Conservation (phyloP, 345 rosid genomes). For the Salix exigua region DNA sequence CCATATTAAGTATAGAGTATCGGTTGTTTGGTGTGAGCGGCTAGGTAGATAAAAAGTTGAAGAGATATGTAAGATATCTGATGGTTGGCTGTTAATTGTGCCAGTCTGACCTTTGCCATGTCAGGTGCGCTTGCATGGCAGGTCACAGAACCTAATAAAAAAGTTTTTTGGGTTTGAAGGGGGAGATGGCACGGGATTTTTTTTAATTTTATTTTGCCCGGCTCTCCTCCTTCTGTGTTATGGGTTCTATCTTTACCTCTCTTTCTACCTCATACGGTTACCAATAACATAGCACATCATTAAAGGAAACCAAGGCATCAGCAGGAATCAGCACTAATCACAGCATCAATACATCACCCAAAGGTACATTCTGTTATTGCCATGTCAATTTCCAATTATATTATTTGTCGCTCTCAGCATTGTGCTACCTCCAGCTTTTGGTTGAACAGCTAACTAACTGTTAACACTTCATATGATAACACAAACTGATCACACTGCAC, state of each 20-base stretch:
- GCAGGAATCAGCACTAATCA: not conserved
- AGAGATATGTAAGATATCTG: not conserved
- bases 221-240: conserved; percentile 34
- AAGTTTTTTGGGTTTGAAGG: conserved; percentile 10
- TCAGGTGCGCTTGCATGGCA: conserved; percentile 95
- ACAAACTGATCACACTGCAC: not conserved
- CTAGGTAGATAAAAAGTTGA: not conserved
- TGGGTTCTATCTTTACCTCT: not conserved
- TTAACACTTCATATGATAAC: not conserved
- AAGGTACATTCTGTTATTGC: not conserved
- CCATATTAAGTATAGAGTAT: not conserved
- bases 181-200: conserved; percentile 43
- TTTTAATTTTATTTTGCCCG: conserved; percentile 18
- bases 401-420: not conserved
- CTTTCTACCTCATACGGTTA: not conserved
- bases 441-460: not conserved
- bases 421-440: not conserved
- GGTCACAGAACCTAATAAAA: conserved; percentile 44
- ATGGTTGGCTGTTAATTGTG: not conserved
- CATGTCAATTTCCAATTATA: not conserved
- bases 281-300: not conserved
- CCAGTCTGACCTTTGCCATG: conserved; percentile 80
- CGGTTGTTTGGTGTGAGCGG: not conserved
- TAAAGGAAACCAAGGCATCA: not conserved
- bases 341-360: not conserved